Base-by-base conservation (phyloP, 352 stramenopile species). In the Phytophthora multivora region DNA sequence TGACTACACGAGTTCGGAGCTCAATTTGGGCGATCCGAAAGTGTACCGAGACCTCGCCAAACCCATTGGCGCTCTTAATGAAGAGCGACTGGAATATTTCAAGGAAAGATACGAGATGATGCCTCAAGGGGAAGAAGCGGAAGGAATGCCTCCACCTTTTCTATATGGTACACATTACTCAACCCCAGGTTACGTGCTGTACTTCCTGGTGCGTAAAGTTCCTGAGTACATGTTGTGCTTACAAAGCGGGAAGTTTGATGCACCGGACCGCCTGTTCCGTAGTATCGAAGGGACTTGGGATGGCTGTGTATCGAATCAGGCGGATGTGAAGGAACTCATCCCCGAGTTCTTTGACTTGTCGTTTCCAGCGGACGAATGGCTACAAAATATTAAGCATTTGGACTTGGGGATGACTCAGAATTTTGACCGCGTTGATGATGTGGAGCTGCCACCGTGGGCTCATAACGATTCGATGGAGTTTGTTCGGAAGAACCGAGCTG, bases 321-420 rank as follows among this genome's bases (percentile, higher is more conserved):
- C 91, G 1, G 97, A 99, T 71, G 83, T 99, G 6, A 99, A 99
- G 76, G 98, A 99, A 74, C 79, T 99, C 11, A 99, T 97, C 31
- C 97, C 98, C 1, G 97, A 99, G 75, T 99, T 98, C 76, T 99
- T 98, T 66, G 96, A 96, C 31, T 89, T 89, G 16, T 79, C 88
- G 25, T 78, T 96, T 8, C 55, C 71, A 26, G 61, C 81, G 4
- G 72, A 83, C 13, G 77, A 90, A n/a, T 99, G 99, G 83, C 75
- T 99, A 31, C 77, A 83, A 55, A 99, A 99, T 71, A 65, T 58
- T 0, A 98, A 98, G 58, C 83, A 97, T 50, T 91, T 99, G 26
- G 95, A 98, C 60, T 86, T 99, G 13, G 98, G 98, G 21, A 97
- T 81, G 13, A 83, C 91, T 62, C 72, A 92, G 63, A 66, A 93